Percentiles rank a stretch among this genome's conserved stretches.
Conservation (phyloP, 2,329 filamentous ascomycete genomes). For the Venturiaceae sp. region DNA sequence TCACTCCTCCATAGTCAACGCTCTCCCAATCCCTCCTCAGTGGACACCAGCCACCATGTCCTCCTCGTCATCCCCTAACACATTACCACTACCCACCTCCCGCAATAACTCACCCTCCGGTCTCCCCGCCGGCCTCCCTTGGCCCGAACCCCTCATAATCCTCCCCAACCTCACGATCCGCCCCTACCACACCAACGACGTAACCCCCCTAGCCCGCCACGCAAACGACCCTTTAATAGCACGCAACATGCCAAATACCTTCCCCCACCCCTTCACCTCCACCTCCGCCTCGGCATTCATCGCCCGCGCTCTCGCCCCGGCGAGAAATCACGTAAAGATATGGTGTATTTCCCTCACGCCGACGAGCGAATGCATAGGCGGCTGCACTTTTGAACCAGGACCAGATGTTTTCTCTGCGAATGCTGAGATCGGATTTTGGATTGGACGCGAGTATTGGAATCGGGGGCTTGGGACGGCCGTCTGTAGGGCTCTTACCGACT, state of each 20-base stretch:
- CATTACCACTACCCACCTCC: neutral
- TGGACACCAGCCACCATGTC: no score
- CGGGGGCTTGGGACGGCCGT: neutral
- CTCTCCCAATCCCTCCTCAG: no score
- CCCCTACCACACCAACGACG: constrained; percentile 3
- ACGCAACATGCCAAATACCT: constrained; percentile 3
- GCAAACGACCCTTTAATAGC: neutral
- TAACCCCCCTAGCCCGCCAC: neutral
- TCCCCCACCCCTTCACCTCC: constrained; percentile 3
- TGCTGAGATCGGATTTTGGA: constrained; percentile 8
- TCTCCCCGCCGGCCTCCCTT: neutral
- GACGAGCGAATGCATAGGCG: neutral
- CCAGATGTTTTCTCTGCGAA: neutral
- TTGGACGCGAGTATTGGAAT: constrained; percentile 3
- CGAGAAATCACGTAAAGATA: neutral
- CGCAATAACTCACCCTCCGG: neutral
- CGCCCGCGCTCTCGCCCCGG: neutral
- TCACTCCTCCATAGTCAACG: no score
- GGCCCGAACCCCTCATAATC: neutral
- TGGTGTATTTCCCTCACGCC: neutral
- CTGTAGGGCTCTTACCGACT: neutral
- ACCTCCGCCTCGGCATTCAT: neutral
- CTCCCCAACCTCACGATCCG: neutral
- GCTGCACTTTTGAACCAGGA: neutral
- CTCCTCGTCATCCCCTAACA: neutral